These are phyloP conservation scores for Raphanus sativus DNA, from an alignment of 345 rosid genomes.

Conservation along the genomic window DNA sequence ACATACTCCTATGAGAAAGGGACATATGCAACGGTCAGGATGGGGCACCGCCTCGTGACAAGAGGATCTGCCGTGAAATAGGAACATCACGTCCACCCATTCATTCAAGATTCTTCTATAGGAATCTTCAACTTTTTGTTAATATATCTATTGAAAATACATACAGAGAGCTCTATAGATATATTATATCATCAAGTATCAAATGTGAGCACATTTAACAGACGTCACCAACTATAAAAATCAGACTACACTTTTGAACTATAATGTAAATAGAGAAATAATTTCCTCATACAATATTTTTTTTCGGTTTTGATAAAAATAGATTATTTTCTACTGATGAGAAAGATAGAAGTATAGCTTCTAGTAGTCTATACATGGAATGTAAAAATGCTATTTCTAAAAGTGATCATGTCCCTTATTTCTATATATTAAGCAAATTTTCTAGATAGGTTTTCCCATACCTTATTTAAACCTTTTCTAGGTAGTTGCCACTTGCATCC, in stretches of 20 bases:
- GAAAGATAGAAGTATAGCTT: background rate
- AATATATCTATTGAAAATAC: background rate
- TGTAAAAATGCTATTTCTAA: background rate
- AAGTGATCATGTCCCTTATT: background rate
- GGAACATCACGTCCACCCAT: slow-evolving; percentile 36
- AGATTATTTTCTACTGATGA: background rate
- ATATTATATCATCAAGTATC: background rate
- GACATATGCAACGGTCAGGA: slow-evolving; percentile 19
- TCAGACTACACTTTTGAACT: background rate
- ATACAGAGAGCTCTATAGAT: background rate
- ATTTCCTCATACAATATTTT: background rate
- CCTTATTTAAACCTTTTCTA: background rate
- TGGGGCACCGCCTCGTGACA: slow-evolving; percentile 8
- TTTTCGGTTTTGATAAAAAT: background rate
- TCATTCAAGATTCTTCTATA: slow-evolving; percentile 20
- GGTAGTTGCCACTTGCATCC: no score
- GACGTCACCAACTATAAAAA: background rate
- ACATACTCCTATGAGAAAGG: background rate
- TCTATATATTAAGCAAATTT: background rate
- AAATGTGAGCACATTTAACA: background rate
- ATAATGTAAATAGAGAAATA: background rate
- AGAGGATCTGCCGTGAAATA: slow-evolving; percentile 36
- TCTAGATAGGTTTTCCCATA: background rate
- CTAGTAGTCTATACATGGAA: background rate
- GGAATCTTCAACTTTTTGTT: slow-evolving; percentile 21